Evolutionary conservation across 2,329 filamentous ascomycete genomes (phyloP), one percentile per base, ranked within the genome.

Genomic region (Talaromyces sp.): DNA sequence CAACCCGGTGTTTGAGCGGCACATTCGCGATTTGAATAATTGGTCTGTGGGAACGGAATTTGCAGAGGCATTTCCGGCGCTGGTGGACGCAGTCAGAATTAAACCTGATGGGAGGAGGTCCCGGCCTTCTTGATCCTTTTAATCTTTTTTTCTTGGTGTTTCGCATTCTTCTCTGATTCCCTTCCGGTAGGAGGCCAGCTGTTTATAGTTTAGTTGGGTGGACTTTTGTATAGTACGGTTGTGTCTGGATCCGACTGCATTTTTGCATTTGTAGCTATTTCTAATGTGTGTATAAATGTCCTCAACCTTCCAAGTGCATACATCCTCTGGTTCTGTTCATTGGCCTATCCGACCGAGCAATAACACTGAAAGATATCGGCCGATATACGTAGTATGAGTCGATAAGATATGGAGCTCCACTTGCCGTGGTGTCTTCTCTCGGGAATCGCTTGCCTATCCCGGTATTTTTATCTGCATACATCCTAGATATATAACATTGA

Each of bases 1-100:
- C 68, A 96, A 95, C 69, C 92, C 92, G 0, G 90, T 92, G 0
- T 97, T 96, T 74, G 91, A 96, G 78, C 83, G 87, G 43, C 93
- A 97, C 74, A 73, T 97, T 58, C 80, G 89, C 3, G 84, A 90
- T 50, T 73, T 93, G 45, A 85, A 88, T 66, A 96, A 96, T 72
- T 97, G 93, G 93, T 90, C 87, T 66, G 73, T 97, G 1, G 92
- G 92, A 0, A 84, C 86, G 5, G 81, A 82, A 1, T 95, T 95
- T 75, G 83, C 84, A 24, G 82, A 84, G 67, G 81, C 84, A 0
- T 92, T 90, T 70, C 91, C 92, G 0, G 75, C 74, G 9, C 73
- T 90, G 66, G 77, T 74, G 8, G 80, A 81, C 63, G 78, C 78
- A 1, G 71, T 74, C 31, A 74, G 65, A 52, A 77, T 82, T 31